Base-by-base conservation (phyloP, 306 rosid genomes). In the Pterocarpus santalinus region DNA sequence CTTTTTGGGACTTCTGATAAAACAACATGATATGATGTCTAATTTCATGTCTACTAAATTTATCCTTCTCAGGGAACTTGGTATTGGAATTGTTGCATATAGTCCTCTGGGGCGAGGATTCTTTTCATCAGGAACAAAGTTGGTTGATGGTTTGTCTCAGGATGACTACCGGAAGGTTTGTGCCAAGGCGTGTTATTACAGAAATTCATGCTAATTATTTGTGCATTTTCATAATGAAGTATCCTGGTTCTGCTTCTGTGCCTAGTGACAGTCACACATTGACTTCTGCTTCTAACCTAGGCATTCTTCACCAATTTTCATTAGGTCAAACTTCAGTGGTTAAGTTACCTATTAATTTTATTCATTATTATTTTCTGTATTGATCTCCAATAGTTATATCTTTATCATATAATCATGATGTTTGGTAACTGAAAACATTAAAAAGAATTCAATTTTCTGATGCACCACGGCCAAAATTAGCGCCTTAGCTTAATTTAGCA, bases 81-180 rank as follows among this genome's bases (percentile, higher is more conserved):
- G 92, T 64, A 89, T 88, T 49, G 96, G 93, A 52, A 89, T 91
- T 58, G 92, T 89, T 62, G 87, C 93, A 7, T 89, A 89, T 72
- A 88, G 97, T 78, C 94, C 91, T 81, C 85, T 91, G 10, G 94
- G 97, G 35, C 76, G 88, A 74, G 97, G 94, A 1, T 91, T 91
- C 86, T 74, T 91, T 16, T 79, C 96, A 1, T 66, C 85, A 0
- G 97, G 97, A 4, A 8, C 90, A 14, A 86, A 84, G 70, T 3
- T 84, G 4, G 46, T 91, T 9, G 85, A 85, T 30, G 76, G 32
- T 46, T 73, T 90, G 7, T 0, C 76, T 1, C 12, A 77, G 0
- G 79, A 82, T 69, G 97, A 91, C 66, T 80, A 8, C 68, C 78
- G 97, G 30, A 78, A 88, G 97, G 94, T 91, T 52, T 60, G 87